Percentiles rank a stretch among this genome's conserved stretches.
phyloP scores from a whole-genome alignment of 1,139 yeast species.

The Hanseniaspora uvarum region DNA sequence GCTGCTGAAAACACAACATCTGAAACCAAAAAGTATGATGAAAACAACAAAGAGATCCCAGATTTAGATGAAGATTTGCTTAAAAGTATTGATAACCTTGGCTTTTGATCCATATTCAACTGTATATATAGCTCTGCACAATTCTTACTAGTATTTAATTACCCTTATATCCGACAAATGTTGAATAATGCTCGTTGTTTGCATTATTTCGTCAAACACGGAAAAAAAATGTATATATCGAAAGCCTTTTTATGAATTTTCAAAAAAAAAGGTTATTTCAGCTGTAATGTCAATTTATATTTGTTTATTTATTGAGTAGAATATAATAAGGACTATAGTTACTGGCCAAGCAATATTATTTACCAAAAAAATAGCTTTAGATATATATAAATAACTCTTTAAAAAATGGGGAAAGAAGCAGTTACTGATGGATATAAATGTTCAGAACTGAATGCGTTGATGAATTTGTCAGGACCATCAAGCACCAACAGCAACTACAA shows the following conservation, averaged over 20 bases:
- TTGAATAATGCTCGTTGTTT: background rate
- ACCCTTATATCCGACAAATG: background rate
- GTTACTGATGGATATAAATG: background rate
- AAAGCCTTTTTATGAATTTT: too few relatives aligned
- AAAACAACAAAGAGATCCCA: constrained; percentile 1
- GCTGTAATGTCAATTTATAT: too few relatives aligned
- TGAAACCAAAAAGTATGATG: background rate
- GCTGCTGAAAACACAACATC: background rate
- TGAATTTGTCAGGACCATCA: background rate
- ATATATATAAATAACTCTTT: background rate
- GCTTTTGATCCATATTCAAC: background rate
- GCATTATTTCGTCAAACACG: too few relatives aligned
- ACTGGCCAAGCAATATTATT: too few relatives aligned
- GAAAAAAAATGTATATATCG: too few relatives aligned
- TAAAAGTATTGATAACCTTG: constrained; percentile 5
- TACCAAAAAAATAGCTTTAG: background rate
- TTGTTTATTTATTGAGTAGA: too few relatives aligned
- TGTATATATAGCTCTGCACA: background rate
- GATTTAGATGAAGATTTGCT: constrained; percentile 7
- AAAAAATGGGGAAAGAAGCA: background rate
- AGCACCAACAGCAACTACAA: constrained; percentile 6
- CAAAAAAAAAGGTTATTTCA: too few relatives aligned
- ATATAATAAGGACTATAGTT: too few relatives aligned
- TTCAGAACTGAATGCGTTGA: constrained; percentile 6
- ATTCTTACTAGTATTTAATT: background rate